These are phyloP conservation scores for Diversispora epigaea DNA, from an alignment of 192 early-diverging fungal genomes.

Conservation along the genomic window DNA sequence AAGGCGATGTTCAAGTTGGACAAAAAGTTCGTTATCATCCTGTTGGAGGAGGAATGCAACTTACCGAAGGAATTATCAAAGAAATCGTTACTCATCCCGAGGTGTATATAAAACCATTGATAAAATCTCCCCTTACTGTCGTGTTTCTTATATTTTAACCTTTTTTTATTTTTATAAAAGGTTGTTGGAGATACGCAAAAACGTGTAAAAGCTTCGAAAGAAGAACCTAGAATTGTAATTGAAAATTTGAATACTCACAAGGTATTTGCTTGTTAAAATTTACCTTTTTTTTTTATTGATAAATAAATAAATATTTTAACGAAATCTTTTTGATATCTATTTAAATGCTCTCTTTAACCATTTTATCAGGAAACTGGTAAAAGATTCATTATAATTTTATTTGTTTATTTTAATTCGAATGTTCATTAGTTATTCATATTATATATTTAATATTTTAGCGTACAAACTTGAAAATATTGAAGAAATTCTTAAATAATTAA, in stretches of 20 bases:
- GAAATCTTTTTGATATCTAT: background rate
- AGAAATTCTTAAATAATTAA: conserved; percentile 5
- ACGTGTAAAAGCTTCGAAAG: conserved; percentile 3
- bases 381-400: background rate
- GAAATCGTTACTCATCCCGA: conserved; percentile 22
- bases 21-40: conserved; percentile 27
- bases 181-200: conserved; percentile 5
- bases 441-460: background rate
- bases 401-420: background rate
- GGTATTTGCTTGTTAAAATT: background rate
- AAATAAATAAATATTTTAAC: no score
- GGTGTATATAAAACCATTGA: background rate
- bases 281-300: background rate
- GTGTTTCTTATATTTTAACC: background rate
- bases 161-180: conserved; percentile 12
- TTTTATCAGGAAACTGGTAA: conserved; percentile 18
- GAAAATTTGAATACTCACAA: conserved; percentile 20
- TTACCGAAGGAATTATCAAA: conserved; percentile 23
- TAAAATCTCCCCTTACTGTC: background rate
- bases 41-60: background rate
- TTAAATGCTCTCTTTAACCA: background rate
- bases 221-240: conserved; percentile 16
- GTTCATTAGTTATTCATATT: background rate
- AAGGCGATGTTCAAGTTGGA: background rate
- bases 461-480: conserved; percentile 25